Conservation (phyloP, 768 basidiomycete species). For the Phylloporus rhodoxanthus region DNA sequence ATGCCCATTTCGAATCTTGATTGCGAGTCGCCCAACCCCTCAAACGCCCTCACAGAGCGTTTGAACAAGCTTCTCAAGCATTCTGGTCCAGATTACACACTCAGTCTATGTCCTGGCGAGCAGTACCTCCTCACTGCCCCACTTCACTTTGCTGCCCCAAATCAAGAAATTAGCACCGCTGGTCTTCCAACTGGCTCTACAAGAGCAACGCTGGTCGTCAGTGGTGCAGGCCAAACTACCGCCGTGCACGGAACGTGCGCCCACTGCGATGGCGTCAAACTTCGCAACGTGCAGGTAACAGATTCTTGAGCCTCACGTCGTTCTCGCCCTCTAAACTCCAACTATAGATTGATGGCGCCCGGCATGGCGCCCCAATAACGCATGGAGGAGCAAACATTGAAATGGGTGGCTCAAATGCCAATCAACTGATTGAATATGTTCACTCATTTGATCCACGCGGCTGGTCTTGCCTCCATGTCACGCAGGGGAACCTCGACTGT, state of each 20-base stretch:
- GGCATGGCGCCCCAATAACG: constrained; percentile 46
- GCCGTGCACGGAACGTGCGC: constrained; percentile 64
- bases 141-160: constrained; percentile 55
- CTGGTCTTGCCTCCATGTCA: constrained; percentile 79
- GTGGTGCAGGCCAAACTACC: constrained; percentile 60
- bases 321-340: background rate
- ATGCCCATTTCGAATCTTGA: background rate
- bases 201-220: constrained; percentile 65
- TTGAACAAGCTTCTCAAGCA: constrained; percentile 59
- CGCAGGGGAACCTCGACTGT: constrained; percentile 63
- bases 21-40: constrained; percentile 45
- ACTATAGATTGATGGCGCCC: constrained; percentile 66
- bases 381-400: constrained; percentile 75
- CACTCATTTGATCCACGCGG: constrained; percentile 69
- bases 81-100: constrained; percentile 59
- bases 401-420: constrained; percentile 69
- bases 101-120: constrained; percentile 59
- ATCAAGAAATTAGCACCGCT: constrained; percentile 77
- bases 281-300: constrained; percentile 68
- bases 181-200: constrained; percentile 65
- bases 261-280: constrained; percentile 51
- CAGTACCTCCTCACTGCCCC: constrained; percentile 62
- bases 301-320: background rate
- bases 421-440: constrained; percentile 74
- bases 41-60: constrained; percentile 58